Conservation (phyloP, 441 rosid species). For the Mallotus repandus region DNA sequence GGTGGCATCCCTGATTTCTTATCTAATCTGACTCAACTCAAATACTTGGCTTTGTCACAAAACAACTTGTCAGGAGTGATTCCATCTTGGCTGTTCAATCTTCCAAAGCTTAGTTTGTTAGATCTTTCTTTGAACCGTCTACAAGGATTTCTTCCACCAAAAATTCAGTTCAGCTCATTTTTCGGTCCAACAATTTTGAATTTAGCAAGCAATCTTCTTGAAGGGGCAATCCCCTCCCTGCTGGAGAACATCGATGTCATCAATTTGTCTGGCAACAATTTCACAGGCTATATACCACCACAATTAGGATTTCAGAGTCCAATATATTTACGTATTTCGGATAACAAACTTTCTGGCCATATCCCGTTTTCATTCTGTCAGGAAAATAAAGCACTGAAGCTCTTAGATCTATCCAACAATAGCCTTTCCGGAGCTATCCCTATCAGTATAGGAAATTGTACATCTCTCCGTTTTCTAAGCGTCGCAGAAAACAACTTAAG, state of each 20-base stretch:
- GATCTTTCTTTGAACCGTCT: slow-evolving; percentile 27
- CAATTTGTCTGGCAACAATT: slow-evolving; percentile 16
- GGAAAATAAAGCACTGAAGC: slow-evolving; percentile 6
- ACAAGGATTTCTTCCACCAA: slow-evolving; percentile 12
- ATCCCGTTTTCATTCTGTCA: slow-evolving; percentile 22
- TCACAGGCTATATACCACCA: slow-evolving; percentile 13
- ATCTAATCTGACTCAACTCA: slow-evolving; percentile 17
- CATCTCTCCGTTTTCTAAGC: slow-evolving; percentile 21
- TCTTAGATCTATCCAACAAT: slow-evolving; percentile 27
- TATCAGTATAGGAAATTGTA: slow-evolving; percentile 21
- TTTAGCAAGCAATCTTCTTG: slow-evolving; percentile 15
- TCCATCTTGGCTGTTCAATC: slow-evolving; percentile 29
- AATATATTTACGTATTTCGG: slow-evolving; percentile 10
- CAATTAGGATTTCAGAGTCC: slow-evolving; percentile 7
- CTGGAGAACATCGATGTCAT: slow-evolving; percentile 17
- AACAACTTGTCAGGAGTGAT: slow-evolving; percentile 23
- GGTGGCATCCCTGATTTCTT: slow-evolving; percentile 28
- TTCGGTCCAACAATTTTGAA: slow-evolving; percentile 2
- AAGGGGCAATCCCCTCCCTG: slow-evolving; percentile 16
- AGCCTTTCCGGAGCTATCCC: slow-evolving; percentile 18
- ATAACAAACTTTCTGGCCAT: slow-evolving; percentile 16
- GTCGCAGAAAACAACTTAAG: slow-evolving; percentile 24
- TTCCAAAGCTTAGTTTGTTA: slow-evolving; percentile 14
- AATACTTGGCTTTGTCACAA: slow-evolving; percentile 9
- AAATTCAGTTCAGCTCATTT: slow-evolving; percentile 5